Evolutionary conservation across 176 grass and related monocot species (phyloP), one percentile per base, ranked within the genome.

Genomic region (Tillandsia fasciculata): DNA sequence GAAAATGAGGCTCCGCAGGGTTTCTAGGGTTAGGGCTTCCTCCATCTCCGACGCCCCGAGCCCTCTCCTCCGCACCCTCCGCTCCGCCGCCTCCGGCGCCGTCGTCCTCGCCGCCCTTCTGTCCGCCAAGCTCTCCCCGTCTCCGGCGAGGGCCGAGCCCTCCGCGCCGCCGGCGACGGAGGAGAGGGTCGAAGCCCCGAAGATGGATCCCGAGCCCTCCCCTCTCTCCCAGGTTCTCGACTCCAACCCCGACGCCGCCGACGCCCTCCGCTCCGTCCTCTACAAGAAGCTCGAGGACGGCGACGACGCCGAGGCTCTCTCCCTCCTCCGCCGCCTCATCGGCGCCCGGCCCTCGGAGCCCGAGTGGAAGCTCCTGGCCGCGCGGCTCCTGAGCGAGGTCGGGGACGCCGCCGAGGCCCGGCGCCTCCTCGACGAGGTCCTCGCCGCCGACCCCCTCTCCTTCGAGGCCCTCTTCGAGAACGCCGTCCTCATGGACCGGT

Each of bases 391-490:
- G 12, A 61, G 53, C 24, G 75, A 78, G 56, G 64, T 72, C 53
- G 66, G 75, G 11, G 74, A 78, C 52, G 17, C 50, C 12, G 13
- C 63, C 48, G 75, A 78, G n/a, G 52, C 81, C 54, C 70, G 54
- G 51, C 65, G 71, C 13, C 56, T 78, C 59, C 63, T 78, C 42
- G 81, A 83, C 71, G 81, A 83, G 52, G 64, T 78, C 71, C 81
- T 83, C 11, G 67, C 47, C 13, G 14, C 47, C 18, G 81, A 83
- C 12, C 76, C 82, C 26, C 70, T 64, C 29, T 33, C 63, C 53
- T 81, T 91, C 28, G 84, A 91, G 73, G 79, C 82, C 70, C 82
- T 91, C 58, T 68, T 84, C 67, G 66, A 83, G 69, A 80, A 86
- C 81, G 84, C 92, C 15, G 77, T 84, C n/a, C 65, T 67, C 58